Conservation (phyloP, 805 yeast genomes). For the Candida germanica region DNA sequence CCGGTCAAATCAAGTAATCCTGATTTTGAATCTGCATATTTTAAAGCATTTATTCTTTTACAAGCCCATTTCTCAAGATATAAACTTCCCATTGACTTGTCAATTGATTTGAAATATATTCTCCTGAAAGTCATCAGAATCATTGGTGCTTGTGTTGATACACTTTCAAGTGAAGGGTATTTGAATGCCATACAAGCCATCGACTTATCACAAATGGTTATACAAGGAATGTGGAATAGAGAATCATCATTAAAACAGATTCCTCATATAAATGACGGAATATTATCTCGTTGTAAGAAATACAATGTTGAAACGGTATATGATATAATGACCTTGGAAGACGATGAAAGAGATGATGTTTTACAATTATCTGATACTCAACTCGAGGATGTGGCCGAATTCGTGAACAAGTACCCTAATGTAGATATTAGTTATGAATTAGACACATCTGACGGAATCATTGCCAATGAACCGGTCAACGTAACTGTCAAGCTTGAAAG, state of each 20-base stretch:
- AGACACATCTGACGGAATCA: slow-evolving; percentile 31
- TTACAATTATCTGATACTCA: slow-evolving; percentile 51
- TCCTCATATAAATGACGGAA: slow-evolving; percentile 57
- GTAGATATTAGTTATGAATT: slow-evolving; percentile 63
- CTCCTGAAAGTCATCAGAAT: slow-evolving; percentile 49
- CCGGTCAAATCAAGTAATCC: slow-evolving; percentile 54
- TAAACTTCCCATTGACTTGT: slow-evolving; percentile 55
- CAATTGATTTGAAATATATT: slow-evolving; percentile 52
- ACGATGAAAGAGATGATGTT: slow-evolving; percentile 64
- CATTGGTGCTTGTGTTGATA: slow-evolving; percentile 68
- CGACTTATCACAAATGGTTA: slow-evolving; percentile 85
- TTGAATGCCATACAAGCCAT: slow-evolving; percentile 76
- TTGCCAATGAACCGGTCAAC: slow-evolving; percentile 46
- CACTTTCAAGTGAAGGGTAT: slow-evolving; percentile 75
- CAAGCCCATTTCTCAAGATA: slow-evolving; percentile 81
- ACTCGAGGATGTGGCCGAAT: slow-evolving; percentile 70
- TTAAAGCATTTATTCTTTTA: slow-evolving; percentile 69
- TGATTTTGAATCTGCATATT: slow-evolving; percentile 51
- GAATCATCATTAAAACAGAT: slow-evolving; percentile 79
- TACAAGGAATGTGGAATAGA: slow-evolving; percentile 81
- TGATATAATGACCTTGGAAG: slow-evolving; percentile 78
- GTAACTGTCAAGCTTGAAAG: slow-evolving; percentile 52
- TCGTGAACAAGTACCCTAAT: slow-evolving; percentile 88
- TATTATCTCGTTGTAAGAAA: slow-evolving; percentile 53
- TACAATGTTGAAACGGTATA: slow-evolving; percentile 66